A percentile compares a stretch with the other conserved stretches of the same genome.
Evolutionary conservation across 2,329 filamentous ascomycete species (phyloP).

Genomic region (Beauveria sp.): DNA sequence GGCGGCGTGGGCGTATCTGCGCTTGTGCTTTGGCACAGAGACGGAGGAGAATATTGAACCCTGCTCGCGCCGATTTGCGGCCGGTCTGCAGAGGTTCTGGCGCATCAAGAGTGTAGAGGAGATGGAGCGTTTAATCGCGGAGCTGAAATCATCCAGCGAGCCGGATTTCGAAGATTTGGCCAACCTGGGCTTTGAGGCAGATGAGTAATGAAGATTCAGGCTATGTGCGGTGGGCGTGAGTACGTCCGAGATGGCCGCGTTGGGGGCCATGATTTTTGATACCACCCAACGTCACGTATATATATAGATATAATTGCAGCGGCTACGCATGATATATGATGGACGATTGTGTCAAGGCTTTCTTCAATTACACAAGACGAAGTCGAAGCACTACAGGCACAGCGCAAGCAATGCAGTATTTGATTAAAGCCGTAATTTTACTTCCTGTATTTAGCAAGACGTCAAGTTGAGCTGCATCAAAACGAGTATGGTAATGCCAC

Average conservation of each 20-base stretch:
- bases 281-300: not conserved
- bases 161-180: slow-evolving; percentile 18
- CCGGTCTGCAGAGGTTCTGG: slow-evolving; percentile 70
- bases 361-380: not conserved
- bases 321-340: not conserved
- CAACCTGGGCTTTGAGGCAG: slow-evolving; percentile 24
- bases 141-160: slow-evolving; percentile 18
- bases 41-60: slow-evolving; percentile 59
- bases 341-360: not conserved
- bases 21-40: slow-evolving; percentile 81
- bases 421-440: not conserved
- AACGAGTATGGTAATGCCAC: not conserved
- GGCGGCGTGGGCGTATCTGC: slow-evolving; percentile 63
- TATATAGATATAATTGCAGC: not conserved
- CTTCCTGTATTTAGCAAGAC: not conserved
- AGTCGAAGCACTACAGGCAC: not conserved
- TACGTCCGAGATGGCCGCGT: not conserved
- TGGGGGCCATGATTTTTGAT: not conserved
- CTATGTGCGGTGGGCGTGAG: not conserved
- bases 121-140: slow-evolving; percentile 55
- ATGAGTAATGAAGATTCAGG: slow-evolving; percentile 16
- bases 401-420: not conserved
- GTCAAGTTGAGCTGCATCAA: not conserved
- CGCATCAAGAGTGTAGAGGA: slow-evolving; percentile 58
- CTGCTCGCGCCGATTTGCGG: slow-evolving; percentile 56